Conservation (phyloP, 2,329 filamentous ascomycete genomes). For the Talaromyces piceae region DNA sequence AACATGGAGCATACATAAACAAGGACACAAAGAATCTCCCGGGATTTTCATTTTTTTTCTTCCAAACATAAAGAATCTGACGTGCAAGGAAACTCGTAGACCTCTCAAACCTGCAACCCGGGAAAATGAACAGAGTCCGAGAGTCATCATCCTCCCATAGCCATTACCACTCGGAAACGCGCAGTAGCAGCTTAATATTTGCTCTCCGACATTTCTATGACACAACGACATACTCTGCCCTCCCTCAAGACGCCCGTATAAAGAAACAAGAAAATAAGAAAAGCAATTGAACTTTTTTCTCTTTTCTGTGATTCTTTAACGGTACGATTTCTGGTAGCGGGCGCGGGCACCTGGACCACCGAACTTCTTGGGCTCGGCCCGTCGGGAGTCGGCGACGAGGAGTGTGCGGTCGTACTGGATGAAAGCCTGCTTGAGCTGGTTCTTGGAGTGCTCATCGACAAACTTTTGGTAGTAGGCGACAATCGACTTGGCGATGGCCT, state of each 20-base stretch:
- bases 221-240: constrained; percentile 14
- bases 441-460: constrained; percentile 99
- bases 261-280: constrained; percentile 8
- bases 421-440: constrained; percentile 95
- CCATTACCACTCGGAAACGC: constrained; percentile 18
- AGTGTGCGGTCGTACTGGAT: constrained; percentile 95
- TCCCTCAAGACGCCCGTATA: constrained; percentile 8
- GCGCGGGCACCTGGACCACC: constrained; percentile 79
- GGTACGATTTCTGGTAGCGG: constrained; percentile 99
- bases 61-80: constrained; percentile 20
- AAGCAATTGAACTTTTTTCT: constrained; percentile 12
- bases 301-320: constrained; percentile 55
- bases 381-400: constrained; percentile 97
- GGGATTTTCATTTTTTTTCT: constrained; percentile 11
- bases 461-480: constrained; percentile 99
- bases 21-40: constrained; percentile 9
- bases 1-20: constrained; percentile 6
- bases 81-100: constrained; percentile 13
- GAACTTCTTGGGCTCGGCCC: constrained; percentile 97
- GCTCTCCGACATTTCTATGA: constrained; percentile 2
- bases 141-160: constrained; percentile 19
- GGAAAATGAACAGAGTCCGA: constrained; percentile 12
- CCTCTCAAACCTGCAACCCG: constrained; percentile 22
- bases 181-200: constrained; percentile 1
- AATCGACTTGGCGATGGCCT: constrained; percentile 97